Conservation (phyloP, 1,284 basidiomycete genomes). For the Puccinia sorghi region DNA sequence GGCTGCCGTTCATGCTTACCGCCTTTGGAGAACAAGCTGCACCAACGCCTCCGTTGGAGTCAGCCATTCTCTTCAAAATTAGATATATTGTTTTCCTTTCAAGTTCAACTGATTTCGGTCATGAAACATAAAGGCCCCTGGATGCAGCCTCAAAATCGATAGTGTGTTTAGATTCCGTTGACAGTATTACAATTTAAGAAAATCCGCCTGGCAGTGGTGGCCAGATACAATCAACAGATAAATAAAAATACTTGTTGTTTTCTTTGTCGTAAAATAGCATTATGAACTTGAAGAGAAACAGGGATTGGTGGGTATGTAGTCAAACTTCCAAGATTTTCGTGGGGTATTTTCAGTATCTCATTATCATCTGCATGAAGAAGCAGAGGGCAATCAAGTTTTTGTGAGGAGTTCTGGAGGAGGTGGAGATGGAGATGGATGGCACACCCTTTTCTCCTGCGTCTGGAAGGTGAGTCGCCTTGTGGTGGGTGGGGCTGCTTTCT, state of each 20-base stretch:
- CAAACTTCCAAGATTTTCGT: neutral
- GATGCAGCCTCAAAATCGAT: too few relatives aligned
- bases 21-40: too few relatives aligned
- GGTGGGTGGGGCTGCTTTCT: neutral
- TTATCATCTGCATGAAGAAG: conserved; percentile 8
- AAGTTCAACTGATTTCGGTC: neutral
- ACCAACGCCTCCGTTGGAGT: too few relatives aligned
- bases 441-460: conserved; percentile 14
- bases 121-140: neutral
- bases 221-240: neutral
- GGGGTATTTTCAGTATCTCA: neutral
- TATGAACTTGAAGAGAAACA: too few relatives aligned
- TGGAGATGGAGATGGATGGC: neutral
- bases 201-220: neutral
- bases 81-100: too few relatives aligned
- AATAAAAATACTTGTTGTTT: neutral
- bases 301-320: neutral
- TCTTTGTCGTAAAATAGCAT: neutral
- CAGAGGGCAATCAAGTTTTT: neutral
- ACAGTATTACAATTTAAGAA: neutral
- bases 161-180: neutral
- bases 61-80: too few relatives aligned
- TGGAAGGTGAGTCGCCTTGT: conserved; percentile 21
- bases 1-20: too few relatives aligned
- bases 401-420: neutral